Base-by-base conservation (phyloP, 2,329 filamentous ascomycete species). In the Talaromyces sp. region DNA sequence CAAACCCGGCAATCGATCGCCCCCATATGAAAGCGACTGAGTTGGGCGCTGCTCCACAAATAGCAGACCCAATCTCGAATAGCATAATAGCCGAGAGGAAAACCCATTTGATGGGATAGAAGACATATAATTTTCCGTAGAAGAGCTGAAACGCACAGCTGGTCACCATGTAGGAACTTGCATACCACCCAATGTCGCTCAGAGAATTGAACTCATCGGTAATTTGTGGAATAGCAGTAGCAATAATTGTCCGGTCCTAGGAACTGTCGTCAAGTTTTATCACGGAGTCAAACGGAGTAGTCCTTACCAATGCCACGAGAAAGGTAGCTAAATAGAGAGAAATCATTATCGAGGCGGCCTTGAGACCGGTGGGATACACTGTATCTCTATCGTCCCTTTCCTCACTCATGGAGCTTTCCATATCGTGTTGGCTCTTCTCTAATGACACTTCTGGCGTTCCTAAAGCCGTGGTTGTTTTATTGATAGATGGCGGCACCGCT, bases 51-150 rank as follows among this genome's bases (percentile, higher is more conserved):
- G 69, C 71, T 59, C 73, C 74, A 66, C 81, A 83, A 27, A 83
- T 70, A 19, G 79, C 71, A 54, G 78, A 81, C 19, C 81, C 81
- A 41, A 80, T 66, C 62, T 82, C 81, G 57, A 83, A 83, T 63
- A 82, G 69, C 59, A 69, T 68, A 37, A 82, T 76, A 56, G 76
- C 74, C 5, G 50, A 62, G 31, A 82, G 67, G 54, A 79, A 80
- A 2, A 76, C 73, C 75, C 74, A 79, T 71, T 83, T 83, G 43
- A 77, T 70, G 3, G 75, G 72, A 67, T 77, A 81, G 65, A 82
- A 82, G 16, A 77, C 82, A 69, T 82, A 83, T 52, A 82, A 66
- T 62, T 80, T 81, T 37, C 78, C 78, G 62, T 75, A 78, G 33
- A 76, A 71, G 5, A 80, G 71, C 62, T 66, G 65, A 41, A 70